phyloP scores from a whole-genome alignment of 1,284 basidiomycete species.

The Gomphus bonarii region DNA sequence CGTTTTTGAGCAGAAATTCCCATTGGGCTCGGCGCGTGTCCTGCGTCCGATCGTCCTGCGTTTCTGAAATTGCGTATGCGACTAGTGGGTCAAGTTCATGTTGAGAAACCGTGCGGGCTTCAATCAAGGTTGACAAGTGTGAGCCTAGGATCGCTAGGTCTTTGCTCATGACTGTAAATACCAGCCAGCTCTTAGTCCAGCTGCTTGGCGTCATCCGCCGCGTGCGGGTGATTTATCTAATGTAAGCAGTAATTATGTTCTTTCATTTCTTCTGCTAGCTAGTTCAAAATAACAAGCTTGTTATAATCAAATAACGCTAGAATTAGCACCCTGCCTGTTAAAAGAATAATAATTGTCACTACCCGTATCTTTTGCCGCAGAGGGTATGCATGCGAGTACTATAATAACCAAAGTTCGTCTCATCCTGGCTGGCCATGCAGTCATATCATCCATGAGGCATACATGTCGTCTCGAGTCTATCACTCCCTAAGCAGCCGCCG shows the following conservation, averaged over 20 bases:
- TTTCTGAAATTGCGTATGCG: constrained; percentile 31
- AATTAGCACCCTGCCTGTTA: no score
- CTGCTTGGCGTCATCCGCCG: background rate
- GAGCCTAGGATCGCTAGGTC: constrained; percentile 10
- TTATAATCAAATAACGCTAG: no score
- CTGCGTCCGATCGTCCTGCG: constrained; percentile 31
- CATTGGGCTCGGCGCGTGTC: constrained; percentile 59
- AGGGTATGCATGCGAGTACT: background rate
- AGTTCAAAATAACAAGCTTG: no score
- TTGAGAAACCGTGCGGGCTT: constrained; percentile 16
- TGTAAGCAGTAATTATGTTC: no score
- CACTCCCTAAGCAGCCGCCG: background rate
- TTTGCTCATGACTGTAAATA: constrained; percentile 3
- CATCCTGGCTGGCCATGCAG: background rate
- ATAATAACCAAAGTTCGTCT: background rate
- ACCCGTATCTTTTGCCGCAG: background rate
- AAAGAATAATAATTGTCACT: background rate
- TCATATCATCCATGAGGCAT: background rate
- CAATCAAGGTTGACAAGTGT: constrained; percentile 8
- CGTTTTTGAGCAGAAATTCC: constrained; percentile 60
- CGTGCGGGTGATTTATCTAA: no score
- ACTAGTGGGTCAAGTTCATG: constrained; percentile 40
- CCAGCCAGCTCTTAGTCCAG: background rate
- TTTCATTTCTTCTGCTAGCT: no score
- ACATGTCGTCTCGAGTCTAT: background rate